Base-by-base conservation (phyloP, 768 basidiomycete genomes). In the Xerocomus spinulosus region DNA sequence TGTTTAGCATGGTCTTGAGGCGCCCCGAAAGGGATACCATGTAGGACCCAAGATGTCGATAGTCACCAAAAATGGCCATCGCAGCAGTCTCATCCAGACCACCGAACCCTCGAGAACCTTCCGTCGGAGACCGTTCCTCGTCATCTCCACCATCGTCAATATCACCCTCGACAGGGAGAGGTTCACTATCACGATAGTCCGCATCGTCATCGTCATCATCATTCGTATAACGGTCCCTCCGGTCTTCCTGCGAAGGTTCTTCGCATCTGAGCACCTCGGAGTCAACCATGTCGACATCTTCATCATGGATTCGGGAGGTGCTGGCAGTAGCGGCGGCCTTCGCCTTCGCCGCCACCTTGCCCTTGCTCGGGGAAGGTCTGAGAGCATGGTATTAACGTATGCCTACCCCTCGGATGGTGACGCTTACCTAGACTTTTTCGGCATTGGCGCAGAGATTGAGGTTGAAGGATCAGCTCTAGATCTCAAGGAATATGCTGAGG, bases 11-110 rank as follows among this genome's bases (percentile, higher is more conserved):
- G 6, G 81, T 83, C 77, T 93, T 94, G 66, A 97, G 81, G 40
- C 94, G 86, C 24, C 80, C 81, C 20, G 86, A 85, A 40, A 95
- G 79, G 24, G 88, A 88, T 58, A 89, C 79, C 87, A 97, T 92
- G 70, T 91, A 91, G n/a, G 88, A 87, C 42, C 90, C 90, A 61
- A 91, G 78, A 54, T 88, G 83, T 42, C 90, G 83, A 70, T 87
- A 93, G 68, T 90, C 88, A 56, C 87, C 87, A 57, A 87, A 87
- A 57, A 91, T 86, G 50, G 85, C 83, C 74, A 90, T 74, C 26
- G 87, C 85, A 1, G 83, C 76, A 5, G 80, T 69, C 58, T 87
- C 87, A 60, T 85, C 84, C 59, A 85, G 70, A 29, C 77, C 76
- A 33, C 74, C 75, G 44, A 79, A 73, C 15, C 57, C 61, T 46